These are phyloP conservation scores for Cytospora piceae DNA, from an alignment of 2,329 filamentous ascomycete genomes.

Conservation along the genomic window DNA sequence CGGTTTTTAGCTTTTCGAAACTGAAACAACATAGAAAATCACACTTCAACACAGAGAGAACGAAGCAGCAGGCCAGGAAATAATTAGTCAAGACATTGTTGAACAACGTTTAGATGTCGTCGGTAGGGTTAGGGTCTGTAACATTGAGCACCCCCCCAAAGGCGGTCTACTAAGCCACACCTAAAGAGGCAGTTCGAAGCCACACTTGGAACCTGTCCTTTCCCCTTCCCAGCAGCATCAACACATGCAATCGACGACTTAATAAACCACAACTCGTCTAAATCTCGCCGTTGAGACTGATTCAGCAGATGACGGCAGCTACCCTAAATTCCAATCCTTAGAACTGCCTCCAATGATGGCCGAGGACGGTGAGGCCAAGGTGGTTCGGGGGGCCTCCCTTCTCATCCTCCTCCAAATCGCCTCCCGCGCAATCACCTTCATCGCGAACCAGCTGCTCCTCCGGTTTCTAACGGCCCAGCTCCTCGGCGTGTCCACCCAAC, in stretches of 20 bases:
- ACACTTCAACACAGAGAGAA: neutral
- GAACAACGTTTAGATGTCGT: neutral
- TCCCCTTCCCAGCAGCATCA: neutral
- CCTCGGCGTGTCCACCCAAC: constrained; percentile 82
- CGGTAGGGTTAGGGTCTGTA: neutral
- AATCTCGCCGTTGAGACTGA: neutral
- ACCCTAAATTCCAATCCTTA: neutral
- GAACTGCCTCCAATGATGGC: constrained; percentile 3
- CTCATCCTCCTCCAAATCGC: constrained; percentile 86
- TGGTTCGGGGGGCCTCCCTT: constrained; percentile 75
- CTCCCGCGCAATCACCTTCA: constrained; percentile 87
- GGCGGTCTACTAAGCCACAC: neutral
- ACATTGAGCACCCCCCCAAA: neutral
- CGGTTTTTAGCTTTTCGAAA: neutral
- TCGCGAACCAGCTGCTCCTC: constrained; percentile 88
- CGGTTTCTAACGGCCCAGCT: constrained; percentile 84
- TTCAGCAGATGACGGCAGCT: neutral
- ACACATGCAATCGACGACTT: neutral
- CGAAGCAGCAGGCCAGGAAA: neutral
- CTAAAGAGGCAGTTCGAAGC: neutral
- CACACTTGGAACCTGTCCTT: neutral
- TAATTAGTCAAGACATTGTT: too few relatives aligned
- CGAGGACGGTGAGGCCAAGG: constrained; percentile 33
- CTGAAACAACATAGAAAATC: neutral
- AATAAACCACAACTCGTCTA: neutral